These are phyloP conservation scores for Cucurbita pepo DNA, from an alignment of 306 rosid species.

Conservation along the genomic window DNA sequence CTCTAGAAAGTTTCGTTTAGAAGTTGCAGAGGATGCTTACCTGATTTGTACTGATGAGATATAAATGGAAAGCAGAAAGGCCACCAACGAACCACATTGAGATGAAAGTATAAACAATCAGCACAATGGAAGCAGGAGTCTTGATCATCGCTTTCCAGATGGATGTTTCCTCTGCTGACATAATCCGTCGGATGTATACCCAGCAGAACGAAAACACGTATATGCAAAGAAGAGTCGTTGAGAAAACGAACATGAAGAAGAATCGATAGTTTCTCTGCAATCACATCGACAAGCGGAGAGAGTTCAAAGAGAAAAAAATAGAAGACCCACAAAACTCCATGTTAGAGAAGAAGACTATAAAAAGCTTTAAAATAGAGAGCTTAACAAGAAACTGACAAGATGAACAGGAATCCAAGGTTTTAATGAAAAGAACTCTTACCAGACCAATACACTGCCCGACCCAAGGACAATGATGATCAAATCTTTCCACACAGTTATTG, in stretches of 20 bases:
- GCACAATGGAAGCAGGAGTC: conserved; percentile 90
- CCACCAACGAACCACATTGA: conserved; percentile 99
- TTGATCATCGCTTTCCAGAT: conserved; percentile 91
- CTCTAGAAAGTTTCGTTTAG: background rate
- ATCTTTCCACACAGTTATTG: conserved; percentile 90
- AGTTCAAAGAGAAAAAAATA: background rate
- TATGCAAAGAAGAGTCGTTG: conserved; percentile 82
- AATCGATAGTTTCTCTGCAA: conserved; percentile 96
- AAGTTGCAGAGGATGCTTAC: conserved; percentile 18
- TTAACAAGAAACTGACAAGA: background rate
- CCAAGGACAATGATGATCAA: conserved; percentile 99
- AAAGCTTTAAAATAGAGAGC: background rate
- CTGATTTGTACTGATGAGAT: conserved; percentile 91
- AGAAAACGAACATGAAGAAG: conserved; percentile 99
- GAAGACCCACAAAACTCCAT: background rate
- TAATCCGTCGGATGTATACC: conserved; percentile 74
- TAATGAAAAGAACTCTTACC: conserved; percentile 32
- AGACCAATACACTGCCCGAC: conserved; percentile 97
- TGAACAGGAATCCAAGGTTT: background rate
- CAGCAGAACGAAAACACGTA: conserved; percentile 93
- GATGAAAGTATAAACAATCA: conserved; percentile 79
- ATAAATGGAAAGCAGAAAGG: conserved; percentile 95
- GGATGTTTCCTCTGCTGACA: conserved; percentile 45
- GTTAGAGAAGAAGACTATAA: background rate
- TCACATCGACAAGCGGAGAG: conserved; percentile 1